Base-by-base conservation (phyloP, 768 basidiomycete species). In the Ramaria rubella region DNA sequence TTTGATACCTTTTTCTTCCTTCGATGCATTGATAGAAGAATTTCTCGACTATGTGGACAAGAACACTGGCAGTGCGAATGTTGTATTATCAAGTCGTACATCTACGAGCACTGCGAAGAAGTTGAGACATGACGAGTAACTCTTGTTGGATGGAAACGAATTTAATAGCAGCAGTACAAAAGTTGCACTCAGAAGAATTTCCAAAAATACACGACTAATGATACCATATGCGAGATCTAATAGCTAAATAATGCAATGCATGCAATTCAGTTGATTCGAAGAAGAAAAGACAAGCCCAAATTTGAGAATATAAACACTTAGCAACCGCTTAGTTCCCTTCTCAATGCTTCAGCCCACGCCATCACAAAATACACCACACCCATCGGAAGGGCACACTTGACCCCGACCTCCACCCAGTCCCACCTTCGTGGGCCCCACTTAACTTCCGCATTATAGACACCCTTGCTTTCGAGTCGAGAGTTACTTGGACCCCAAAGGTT, bases 361-460 rank as follows among this genome's bases (percentile, higher is more conserved):
- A 87, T 92, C 15, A 87, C 72, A 59, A 85, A 81, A 69, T 93
- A 93, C 61, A 88, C 72, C 17, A 85, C 66, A 5, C 83, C 86
- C 21, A 85, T 84, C 2, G 90, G 90, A 51, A 91, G 67, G 46
- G 82, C 78, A 63, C 90, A 91, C 67, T 81, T 81, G 57, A 78
- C 66, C 15, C 77, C 73, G 1, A 94, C 87, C 65, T 81, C 79
- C 36, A 68, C 73, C 90, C 91, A 93, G 69, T 94, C 85, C 90
- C 88, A 92, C 49, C 81, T 73, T 53, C 90, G 73, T 15, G 79
- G 82, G 17, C 76, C 78, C 77, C 81, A 79, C 46, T 70, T 73
- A 5, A 78, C 36, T 43, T 46, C 26, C 46, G 36, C 50, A 49
- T 51, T 54, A n/a, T 52, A 57, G 43, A 33, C 46, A 34, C 62